Percentiles rank a stretch among this genome's conserved stretches.
These are phyloP conservation scores for Colletotrichum sp. DNA, from an alignment of 2,329 filamentous ascomycete species.

Conservation along the genomic window DNA sequence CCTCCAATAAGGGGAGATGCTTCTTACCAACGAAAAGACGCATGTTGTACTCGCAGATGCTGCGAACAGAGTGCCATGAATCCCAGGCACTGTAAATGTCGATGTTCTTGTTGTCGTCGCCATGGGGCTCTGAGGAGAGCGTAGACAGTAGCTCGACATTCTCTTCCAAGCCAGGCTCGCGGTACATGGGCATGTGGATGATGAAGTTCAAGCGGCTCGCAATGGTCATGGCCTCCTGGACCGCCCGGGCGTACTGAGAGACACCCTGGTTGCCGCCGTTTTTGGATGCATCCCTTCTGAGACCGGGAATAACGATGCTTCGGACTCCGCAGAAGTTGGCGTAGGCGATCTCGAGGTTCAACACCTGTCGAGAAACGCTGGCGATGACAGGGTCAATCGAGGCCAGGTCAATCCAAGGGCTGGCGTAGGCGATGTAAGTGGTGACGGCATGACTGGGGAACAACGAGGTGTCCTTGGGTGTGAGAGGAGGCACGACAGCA, in stretches of 20 bases:
- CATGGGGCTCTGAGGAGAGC: slow-evolving; percentile 37
- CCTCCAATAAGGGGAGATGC: background rate
- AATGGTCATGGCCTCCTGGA: slow-evolving; percentile 79
- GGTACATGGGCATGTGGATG: slow-evolving; percentile 84
- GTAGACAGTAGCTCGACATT: slow-evolving; percentile 57
- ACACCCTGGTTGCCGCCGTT: slow-evolving; percentile 54
- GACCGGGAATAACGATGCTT: slow-evolving; percentile 83
- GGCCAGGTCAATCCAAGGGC: slow-evolving; percentile 90
- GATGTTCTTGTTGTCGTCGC: slow-evolving; percentile 47
- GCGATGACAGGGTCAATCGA: slow-evolving; percentile 84
- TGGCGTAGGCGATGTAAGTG: slow-evolving; percentile 80
- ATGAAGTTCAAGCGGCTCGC: slow-evolving; percentile 81
- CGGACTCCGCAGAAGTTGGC: slow-evolving; percentile 93
- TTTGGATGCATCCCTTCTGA: slow-evolving; percentile 66
- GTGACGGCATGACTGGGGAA: slow-evolving; percentile 72
- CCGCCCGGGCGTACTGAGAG: slow-evolving; percentile 81
- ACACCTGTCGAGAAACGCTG: slow-evolving; percentile 85
- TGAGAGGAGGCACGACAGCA: slow-evolving; percentile 71
- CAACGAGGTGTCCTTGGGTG: slow-evolving; percentile 78
- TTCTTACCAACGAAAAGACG: slow-evolving; percentile 84
- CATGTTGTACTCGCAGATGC: slow-evolving; percentile 82
- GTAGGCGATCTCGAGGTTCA: slow-evolving; percentile 91
- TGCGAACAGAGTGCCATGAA: slow-evolving; percentile 88
- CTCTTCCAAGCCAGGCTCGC: slow-evolving; percentile 67
- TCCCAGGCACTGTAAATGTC: slow-evolving; percentile 88